Evolutionary conservation across 305 asterid species (phyloP), one percentile per base, ranked within the genome.

Genomic region (Stenogyne calaminthoides): DNA sequence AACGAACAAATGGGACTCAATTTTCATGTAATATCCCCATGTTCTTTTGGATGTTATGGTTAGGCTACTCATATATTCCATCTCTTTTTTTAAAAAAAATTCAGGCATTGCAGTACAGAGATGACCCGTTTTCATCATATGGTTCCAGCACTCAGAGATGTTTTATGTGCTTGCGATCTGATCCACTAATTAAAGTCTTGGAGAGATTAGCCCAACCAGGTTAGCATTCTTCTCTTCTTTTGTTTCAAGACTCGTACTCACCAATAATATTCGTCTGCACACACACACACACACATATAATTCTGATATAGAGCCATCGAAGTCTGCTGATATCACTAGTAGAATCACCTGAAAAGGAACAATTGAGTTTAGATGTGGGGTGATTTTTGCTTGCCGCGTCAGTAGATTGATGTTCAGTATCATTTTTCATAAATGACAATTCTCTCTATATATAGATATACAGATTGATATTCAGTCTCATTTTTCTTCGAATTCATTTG

Each of bases 191-290:
- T 71, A 89, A 84, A 76, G 86, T 90, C 59, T 86, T 94, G 89
- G 97, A 91, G 70, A 86, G 91, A 82, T 84, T 94, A 85, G 78
- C 97, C 68, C 89, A 86, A 67, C 96, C 97, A 81, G 98, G 98
- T 91, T 67, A 68, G 34, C 51, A 49, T 71, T 54, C 25, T 64
- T 49, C 27, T 19, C 68, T 39, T 54, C n/a, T n/a, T 64, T 58
- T 52, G 9, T 16, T 61, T 22, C 46, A 47, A 62, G 27, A 25
- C 8, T 64, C 67, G 4, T 59, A 34, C n/a, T n/a, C n/a, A n/a
- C n/a, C n/a, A n/a, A n/a, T n/a, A 18, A 56, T 5, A 10, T 55
- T 4, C 12, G 14, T 18, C 27, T 56, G 10, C 3, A 25, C 61
- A 15, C 5, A 15, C 56, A 15, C 22, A 49, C 61, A 55, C 61